Conservation (phyloP, 345 rosid genomes). For the Eutrema yunnanense region DNA sequence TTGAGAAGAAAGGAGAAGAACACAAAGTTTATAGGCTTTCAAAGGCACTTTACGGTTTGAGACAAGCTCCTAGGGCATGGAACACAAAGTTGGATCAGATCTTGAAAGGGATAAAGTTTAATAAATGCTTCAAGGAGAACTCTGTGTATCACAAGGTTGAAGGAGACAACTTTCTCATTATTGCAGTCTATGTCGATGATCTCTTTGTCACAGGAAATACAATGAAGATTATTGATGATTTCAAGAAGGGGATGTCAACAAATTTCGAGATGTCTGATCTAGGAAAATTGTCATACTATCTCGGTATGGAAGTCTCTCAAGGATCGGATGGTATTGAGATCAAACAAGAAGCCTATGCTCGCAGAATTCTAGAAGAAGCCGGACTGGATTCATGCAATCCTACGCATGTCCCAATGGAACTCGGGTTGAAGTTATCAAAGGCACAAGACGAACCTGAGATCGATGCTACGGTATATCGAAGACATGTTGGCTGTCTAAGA, state of each 20-base stretch:
- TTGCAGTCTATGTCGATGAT: too few species aligned
- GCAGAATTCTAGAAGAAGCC: neutral
- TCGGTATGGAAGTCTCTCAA: neutral
- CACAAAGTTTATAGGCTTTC: too few species aligned
- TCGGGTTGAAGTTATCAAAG: neutral
- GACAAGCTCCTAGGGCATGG: too few species aligned
- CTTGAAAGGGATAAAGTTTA: too few species aligned
- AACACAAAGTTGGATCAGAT: too few species aligned
- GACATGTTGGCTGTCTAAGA: too few species aligned
- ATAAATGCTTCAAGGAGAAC: too few species aligned
- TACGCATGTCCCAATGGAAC: neutral
- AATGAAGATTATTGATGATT: neutral
- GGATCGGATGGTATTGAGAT: neutral
- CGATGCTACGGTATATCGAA: neutral
- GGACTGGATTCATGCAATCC: neutral
- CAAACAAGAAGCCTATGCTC: neutral
- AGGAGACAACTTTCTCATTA: too few species aligned
- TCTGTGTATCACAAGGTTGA: too few species aligned
- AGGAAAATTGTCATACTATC: neutral
- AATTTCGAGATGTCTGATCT: neutral
- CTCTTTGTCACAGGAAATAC: too few species aligned
- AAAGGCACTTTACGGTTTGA: too few species aligned
- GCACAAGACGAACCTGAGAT: neutral
- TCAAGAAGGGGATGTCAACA: neutral
- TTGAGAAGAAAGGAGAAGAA: too few species aligned